These are phyloP conservation scores for Malus asiatica DNA, from an alignment of 306 rosid genomes.

Conservation along the genomic window DNA sequence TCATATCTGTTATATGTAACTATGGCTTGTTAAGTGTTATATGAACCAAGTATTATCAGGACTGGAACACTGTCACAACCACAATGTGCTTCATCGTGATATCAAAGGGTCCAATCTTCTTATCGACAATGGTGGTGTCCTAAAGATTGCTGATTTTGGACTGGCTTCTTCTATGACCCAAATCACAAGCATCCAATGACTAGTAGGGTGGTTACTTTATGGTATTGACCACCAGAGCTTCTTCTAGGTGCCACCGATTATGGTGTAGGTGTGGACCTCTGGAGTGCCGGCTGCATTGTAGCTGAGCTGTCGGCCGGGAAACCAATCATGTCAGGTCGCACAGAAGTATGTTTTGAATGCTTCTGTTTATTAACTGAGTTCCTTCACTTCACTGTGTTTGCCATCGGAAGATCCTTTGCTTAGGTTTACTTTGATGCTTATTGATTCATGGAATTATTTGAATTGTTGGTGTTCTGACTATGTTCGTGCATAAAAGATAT, in stretches of 20 bases:
- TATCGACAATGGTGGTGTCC: constrained; percentile 69
- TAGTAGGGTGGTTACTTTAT: constrained; percentile 83
- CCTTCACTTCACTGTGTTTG: constrained; percentile 9
- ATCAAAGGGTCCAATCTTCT: constrained; percentile 91
- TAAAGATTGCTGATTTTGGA: constrained; percentile 90
- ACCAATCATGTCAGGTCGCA: constrained; percentile 94
- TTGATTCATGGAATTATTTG: constrained; percentile 10
- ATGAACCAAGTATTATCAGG: constrained; percentile 85
- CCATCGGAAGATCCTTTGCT: constrained; percentile 1
- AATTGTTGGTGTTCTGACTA: constrained; percentile 7
- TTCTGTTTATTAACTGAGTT: constrained; percentile 1
- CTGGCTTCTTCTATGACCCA: constrained; percentile 76
- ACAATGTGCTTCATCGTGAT: constrained; percentile 74
- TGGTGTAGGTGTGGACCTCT: constrained; percentile 77
- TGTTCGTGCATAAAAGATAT: constrained; percentile 13
- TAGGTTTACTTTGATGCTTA: constrained; percentile 13
- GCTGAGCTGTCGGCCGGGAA: constrained; percentile 82
- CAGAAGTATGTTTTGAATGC: constrained; percentile 53
- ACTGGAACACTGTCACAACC: constrained; percentile 80
- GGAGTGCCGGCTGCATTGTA: constrained; percentile 97
- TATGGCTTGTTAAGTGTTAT: constrained; percentile 71
- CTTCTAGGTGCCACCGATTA: constrained; percentile 91
- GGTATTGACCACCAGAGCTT: constrained; percentile 93
- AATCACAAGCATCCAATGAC: constrained; percentile 89
- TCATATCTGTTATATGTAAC: constrained; percentile 20